Evolutionary conservation across 2,329 filamentous ascomycete species (phyloP).

Genomic region (Conoideocrella luteorostrata): DNA sequence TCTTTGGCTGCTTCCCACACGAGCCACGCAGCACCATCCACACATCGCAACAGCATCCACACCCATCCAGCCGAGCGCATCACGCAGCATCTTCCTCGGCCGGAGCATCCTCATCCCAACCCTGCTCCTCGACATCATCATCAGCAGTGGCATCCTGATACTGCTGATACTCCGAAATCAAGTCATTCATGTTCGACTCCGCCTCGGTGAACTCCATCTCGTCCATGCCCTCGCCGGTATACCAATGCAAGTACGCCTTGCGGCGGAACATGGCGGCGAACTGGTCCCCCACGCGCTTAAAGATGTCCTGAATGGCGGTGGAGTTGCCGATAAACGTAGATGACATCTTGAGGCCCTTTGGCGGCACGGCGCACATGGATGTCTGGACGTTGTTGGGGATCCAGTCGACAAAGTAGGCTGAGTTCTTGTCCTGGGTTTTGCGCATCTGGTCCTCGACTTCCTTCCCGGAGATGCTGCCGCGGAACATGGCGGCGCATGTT

Average conservation of each 20-base stretch:
- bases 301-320: conserved; percentile 98
- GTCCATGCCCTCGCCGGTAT: conserved; percentile 99
- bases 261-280: conserved; percentile 99
- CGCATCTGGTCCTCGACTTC: conserved; percentile 99
- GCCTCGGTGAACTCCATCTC: conserved; percentile 99
- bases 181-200: conserved; percentile 99
- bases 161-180: conserved; percentile 99
- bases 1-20: no score
- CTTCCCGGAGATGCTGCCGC: conserved; percentile 99
- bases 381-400: conserved; percentile 99
- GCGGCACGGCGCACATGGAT: conserved; percentile 96
- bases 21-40: no score
- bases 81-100: no score
- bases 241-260: conserved; percentile 99
- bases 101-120: conserved; percentile 61
- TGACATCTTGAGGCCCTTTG: conserved; percentile 96
- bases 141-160: conserved; percentile 98
- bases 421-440: conserved; percentile 99
- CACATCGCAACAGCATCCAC: no score
- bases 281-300: conserved; percentile 99
- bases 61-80: no score
- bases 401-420: conserved; percentile 99
- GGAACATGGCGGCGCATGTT: conserved; percentile 99
- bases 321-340: conserved; percentile 99
- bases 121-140: conserved; percentile 85